phyloP scores from a whole-genome alignment of 805 yeast species.

The Wickerhamiella cacticola region DNA sequence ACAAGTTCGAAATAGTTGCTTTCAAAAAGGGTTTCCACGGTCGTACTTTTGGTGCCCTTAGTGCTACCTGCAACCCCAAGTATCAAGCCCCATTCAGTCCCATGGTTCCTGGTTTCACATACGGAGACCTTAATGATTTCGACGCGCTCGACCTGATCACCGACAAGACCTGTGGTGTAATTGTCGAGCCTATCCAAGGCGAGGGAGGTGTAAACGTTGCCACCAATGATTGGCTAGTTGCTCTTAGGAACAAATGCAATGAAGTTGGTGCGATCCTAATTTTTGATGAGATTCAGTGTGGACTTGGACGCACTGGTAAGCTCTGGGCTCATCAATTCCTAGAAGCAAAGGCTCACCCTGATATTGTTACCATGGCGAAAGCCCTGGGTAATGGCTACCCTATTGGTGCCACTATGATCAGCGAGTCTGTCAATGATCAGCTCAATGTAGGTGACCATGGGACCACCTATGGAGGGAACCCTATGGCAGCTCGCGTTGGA shows the following conservation, averaged over 20 bases:
- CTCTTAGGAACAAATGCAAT: constrained; percentile 54
- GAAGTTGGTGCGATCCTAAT: constrained; percentile 64
- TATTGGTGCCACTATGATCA: constrained; percentile 83
- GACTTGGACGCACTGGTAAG: constrained; percentile 82
- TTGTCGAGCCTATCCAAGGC: constrained; percentile 95
- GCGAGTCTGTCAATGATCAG: constrained; percentile 60
- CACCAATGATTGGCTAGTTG: constrained; percentile 48
- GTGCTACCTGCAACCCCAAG: constrained; percentile 86
- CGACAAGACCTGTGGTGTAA: constrained; percentile 75
- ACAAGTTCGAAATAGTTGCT: constrained; percentile 68
- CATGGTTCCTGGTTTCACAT: constrained; percentile 74
- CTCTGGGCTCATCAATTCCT: constrained; percentile 82
- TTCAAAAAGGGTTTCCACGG: constrained; percentile 91
- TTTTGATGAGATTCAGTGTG: constrained; percentile 95
- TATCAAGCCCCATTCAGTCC: constrained; percentile 89
- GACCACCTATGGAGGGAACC: constrained; percentile 96
- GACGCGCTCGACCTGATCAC: constrained; percentile 48
- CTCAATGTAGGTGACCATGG: constrained; percentile 93
- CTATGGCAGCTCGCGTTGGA: constrained; percentile 76
- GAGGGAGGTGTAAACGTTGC: constrained; percentile 87
- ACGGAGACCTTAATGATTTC: constrained; percentile 51
- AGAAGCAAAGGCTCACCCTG: constrained; percentile 81
- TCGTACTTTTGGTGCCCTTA: constrained; percentile 82
- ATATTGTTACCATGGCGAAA: constrained; percentile 86
- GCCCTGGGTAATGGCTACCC: constrained; percentile 97